Evolutionary conservation across 2,329 filamentous ascomycete species (phyloP).

Genomic region (Beauveria sp.): DNA sequence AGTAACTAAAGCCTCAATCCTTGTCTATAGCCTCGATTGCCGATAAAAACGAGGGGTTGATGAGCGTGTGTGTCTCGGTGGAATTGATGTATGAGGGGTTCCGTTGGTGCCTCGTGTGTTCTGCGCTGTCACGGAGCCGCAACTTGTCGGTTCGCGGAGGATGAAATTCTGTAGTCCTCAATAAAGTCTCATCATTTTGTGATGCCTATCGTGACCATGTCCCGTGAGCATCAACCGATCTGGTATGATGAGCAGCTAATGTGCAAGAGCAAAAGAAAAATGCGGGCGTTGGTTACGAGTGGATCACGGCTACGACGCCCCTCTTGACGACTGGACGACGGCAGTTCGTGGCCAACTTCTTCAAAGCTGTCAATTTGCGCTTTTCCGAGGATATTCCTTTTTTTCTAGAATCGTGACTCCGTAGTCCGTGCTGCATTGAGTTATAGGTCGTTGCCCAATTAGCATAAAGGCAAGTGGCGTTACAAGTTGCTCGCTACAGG

Average conservation of each 20-base stretch:
- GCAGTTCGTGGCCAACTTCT: neutral
- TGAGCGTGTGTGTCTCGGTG: neutral
- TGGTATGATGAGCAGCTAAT: neutral
- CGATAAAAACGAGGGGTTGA: neutral
- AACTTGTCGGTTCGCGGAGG: neutral
- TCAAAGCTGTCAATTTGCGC: neutral
- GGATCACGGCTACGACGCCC: neutral
- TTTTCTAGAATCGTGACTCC: neutral
- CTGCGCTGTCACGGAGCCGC: neutral
- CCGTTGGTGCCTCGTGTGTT: neutral
- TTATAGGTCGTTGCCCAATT: neutral
- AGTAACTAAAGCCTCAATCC: neutral
- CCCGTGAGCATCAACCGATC: neutral
- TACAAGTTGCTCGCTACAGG: neutral
- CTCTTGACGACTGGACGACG: neutral
- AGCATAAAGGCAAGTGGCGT: neutral
- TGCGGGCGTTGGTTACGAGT: neutral
- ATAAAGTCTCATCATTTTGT: neutral
- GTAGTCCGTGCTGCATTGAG: neutral
- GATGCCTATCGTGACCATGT: neutral
- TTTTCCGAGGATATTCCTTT: neutral
- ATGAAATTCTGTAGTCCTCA: neutral
- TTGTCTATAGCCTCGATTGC: slow-evolving; percentile 3
- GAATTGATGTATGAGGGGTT: neutral
- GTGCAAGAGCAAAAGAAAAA: slow-evolving; percentile 1